A percentile compares a stretch with the other conserved stretches of the same genome.
Conservation (phyloP, 108 stramenopile genomes). For the Heterococcus sp. region DNA sequence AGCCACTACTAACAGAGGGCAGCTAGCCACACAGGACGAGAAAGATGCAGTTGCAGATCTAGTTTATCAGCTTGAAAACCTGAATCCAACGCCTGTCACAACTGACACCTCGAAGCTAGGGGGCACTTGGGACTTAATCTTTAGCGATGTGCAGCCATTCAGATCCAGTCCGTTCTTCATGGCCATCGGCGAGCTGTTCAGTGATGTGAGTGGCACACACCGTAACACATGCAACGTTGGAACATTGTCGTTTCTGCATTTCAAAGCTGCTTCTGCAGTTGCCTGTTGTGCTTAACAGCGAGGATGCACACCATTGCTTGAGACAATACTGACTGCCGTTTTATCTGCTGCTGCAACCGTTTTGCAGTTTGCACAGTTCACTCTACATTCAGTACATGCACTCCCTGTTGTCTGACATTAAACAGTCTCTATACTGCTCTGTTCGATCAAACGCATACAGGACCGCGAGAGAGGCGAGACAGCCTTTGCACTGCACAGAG, state of each 20-base stretch:
- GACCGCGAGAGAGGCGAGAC: conserved; percentile 17
- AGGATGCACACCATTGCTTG: too few species aligned
- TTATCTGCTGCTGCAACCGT: too few species aligned
- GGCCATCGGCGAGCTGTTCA: conserved; percentile 26
- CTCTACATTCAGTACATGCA: too few species aligned
- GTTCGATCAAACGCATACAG: too few species aligned
- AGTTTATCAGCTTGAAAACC: conserved; percentile 6
- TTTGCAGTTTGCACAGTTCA: too few species aligned
- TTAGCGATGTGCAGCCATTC: conserved; percentile 20
- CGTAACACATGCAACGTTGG: too few species aligned
- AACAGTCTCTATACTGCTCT: too few species aligned
- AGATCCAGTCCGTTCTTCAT: conserved; percentile 31
- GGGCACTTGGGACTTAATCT: conserved; percentile 25
- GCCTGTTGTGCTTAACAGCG: too few species aligned
- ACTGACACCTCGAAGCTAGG: conserved; percentile 8
- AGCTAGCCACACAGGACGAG: conserved; percentile 24
- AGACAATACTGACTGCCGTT: too few species aligned
- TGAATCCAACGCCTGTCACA: conserved; percentile 14
- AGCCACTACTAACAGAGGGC: conserved; percentile 28
- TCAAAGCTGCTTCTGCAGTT: too few species aligned
- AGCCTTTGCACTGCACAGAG: conserved; percentile 17
- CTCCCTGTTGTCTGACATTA: too few species aligned
- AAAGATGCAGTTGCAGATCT: conserved; percentile 15
- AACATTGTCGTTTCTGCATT: too few species aligned
- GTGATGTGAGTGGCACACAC: conserved; percentile 4